A percentile compares a stretch with the other conserved stretches of the same genome.
phyloP scores from a whole-genome alignment of 106 monocot species.

The Cymbidium sinense region DNA sequence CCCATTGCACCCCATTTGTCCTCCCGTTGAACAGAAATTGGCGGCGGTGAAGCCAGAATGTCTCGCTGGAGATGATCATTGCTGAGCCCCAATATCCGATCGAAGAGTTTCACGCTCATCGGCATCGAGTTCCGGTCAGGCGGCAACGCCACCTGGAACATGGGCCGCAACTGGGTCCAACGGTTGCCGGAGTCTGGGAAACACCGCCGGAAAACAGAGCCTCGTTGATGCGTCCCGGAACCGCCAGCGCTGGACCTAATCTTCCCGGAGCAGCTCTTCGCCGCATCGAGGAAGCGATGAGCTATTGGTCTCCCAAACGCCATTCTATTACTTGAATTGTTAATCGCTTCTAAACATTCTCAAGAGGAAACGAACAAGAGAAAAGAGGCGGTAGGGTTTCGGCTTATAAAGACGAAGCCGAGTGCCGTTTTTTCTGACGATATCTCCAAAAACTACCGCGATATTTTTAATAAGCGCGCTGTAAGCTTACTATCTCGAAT shows the following conservation, averaged over 20 bases:
- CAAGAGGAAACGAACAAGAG: not conserved
- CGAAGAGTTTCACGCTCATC: not conserved
- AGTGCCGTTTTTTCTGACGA: not conserved
- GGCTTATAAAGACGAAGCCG: not conserved
- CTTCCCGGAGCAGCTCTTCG: slow-evolving; percentile 3
- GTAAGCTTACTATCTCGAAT: not conserved
- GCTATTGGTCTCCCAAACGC: slow-evolving; percentile 1
- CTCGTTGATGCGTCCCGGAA: not conserved
- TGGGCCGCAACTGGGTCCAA: not conserved
- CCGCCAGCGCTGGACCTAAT: not conserved
- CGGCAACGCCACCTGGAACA: not conserved
- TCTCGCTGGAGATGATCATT: not conserved
- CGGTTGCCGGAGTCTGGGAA: not conserved
- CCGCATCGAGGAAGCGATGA: slow-evolving; percentile 4
- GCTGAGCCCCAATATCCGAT: not conserved
- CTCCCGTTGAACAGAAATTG: not conserved
- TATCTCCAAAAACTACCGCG: not conserved
- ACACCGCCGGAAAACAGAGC: not conserved
- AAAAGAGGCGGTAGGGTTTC: not conserved
- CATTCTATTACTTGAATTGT: not conserved
- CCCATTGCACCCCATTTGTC: not conserved
- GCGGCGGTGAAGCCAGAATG: not conserved
- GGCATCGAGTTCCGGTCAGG: slow-evolving; percentile 1
- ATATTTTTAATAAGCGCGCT: not conserved
- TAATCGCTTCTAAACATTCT: not conserved